Base-by-base conservation (phyloP, 1,139 yeast species). In the Zhuliangozyma parablackwelliae region DNA sequence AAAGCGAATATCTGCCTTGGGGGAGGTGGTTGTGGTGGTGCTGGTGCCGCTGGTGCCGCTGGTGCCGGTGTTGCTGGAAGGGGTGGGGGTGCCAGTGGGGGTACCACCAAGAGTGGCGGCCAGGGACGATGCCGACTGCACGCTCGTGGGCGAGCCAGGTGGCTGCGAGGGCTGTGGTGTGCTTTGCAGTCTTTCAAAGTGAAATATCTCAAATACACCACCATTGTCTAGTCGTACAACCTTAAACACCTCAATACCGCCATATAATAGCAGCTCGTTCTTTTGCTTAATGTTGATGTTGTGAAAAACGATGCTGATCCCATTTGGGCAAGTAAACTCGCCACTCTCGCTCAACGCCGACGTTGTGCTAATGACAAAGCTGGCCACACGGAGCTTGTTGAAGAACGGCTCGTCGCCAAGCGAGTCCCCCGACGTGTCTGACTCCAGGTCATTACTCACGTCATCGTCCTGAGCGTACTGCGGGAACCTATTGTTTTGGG, bases 1-100 rank as follows among this genome's bases (percentile, higher is more conserved):
- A 49, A 79, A 75, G 21, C 80, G 53, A 1, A 79, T 39, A 46
- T 79, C 85, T 5, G 75, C 72, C 33, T 67, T 68, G 27, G 20
- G 9, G 29, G 7, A 3, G 16, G 16, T 3, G 16, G 16, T 16
- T 3, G 16, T 16, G 16, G 3, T 16, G 16, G 16, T 16, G 16
- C 4, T 16, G 16, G 16, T 16, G 16, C 4, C 4, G 16, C 16
- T 16, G 16, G 16, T 16, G 16, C 16, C 4, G 16, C 4, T 16
- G 16, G 4, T 16, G 16, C 4, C 4, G 16, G 4, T 16, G 16
- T 16, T 16, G 16, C 4, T 16, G 16, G 16, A 3, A 4, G 16
- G 16, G 16, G 16, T 4, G 4, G 16, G 16, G 16, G 16, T 16
- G 4, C 4, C 4, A 16, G 4, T 16, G 4, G 16, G 16, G 16